Evolutionary conservation across 805 yeast genomes (phyloP).

Genomic region (Yarrowia sp.): DNA sequence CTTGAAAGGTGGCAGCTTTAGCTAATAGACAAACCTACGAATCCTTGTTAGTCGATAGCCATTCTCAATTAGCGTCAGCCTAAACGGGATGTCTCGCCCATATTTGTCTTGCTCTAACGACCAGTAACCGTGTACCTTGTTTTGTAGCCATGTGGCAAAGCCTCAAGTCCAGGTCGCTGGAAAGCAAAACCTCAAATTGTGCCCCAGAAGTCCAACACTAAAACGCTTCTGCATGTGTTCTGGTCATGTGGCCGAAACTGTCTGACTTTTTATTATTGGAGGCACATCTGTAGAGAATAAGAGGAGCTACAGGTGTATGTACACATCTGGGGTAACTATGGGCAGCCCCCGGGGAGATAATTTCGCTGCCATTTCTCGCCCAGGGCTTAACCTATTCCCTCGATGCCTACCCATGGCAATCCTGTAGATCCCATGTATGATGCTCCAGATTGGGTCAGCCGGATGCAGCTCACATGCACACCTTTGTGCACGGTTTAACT

Average conservation of each 20-base stretch:
- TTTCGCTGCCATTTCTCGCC: no score
- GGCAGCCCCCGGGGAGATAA: no score
- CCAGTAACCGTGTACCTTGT: neutral
- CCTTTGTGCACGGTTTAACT: conserved; percentile 25
- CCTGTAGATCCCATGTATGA: conserved; percentile 16
- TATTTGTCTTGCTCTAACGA: neutral
- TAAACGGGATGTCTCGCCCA: neutral
- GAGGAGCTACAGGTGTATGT: no score
- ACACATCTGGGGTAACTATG: neutral
- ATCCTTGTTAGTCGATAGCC: neutral
- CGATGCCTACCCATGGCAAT: neutral
- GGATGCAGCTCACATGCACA: conserved; percentile 27
- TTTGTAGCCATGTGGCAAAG: neutral
- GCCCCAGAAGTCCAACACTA: neutral
- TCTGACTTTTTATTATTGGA: neutral
- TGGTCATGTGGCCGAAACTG: conserved; percentile 25
- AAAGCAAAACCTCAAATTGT: neutral
- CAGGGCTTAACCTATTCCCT: no score
- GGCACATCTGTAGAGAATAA: neutral
- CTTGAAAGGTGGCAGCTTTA: neutral
- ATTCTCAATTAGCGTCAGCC: neutral
- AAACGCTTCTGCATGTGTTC: conserved; percentile 4
- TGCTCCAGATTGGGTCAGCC: conserved; percentile 21
- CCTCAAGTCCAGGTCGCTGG: conserved; percentile 1
- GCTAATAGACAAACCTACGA: no score